Evolutionary conservation across 805 yeast genomes (phyloP), one percentile per base, ranked within the genome.

Genomic region (Starmerella floricola): DNA sequence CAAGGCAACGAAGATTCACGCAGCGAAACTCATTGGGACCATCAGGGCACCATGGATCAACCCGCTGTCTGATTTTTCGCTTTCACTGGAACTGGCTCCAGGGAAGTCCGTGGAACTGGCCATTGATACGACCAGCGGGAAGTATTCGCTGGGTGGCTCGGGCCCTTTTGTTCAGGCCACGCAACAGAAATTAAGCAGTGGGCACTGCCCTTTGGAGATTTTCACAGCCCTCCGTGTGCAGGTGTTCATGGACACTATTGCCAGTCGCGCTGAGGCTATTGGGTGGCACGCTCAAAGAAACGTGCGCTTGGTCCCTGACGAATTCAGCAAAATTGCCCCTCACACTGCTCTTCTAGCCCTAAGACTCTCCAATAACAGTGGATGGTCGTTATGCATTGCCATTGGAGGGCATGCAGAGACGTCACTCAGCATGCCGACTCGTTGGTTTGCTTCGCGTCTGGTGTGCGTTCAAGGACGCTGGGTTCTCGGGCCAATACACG

Each of bases 201-300:
- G 24, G 29, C 55, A 34, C 21, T 45, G 34, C 5, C 58, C 63
- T 4, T 43, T 62, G 6, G 47, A 56, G 3, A 58, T 62, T 28
- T 47, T 79, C 30, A 57, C 71, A 24, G 67, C 63, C 30, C 60
- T 79, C 36, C 64, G 76, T 35, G 57, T 72, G 28, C 66, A 70
- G 3, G 66, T 68, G 41, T 64, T 65, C 42, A 62, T 66, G 34
- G 79, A 77, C 44, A 62, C 78, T 23, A 61, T 72, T 11, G 68
- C 73, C 8, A 41, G 40, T 13, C 67, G 77, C 46, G 68, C 83
- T 41, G 64, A 67, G 29, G 78, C 83, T 0, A 71, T 78, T 0
- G 82, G 78, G 23, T 82, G 91, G 91, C 67, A 73, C 5, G 63
- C 66, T n/a, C 73, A 73, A 49, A 73, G 71, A 31, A 67, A 73